Evolutionary conservation across 768 basidiomycete genomes (phyloP).

Genomic region (Calvatia gigantea): DNA sequence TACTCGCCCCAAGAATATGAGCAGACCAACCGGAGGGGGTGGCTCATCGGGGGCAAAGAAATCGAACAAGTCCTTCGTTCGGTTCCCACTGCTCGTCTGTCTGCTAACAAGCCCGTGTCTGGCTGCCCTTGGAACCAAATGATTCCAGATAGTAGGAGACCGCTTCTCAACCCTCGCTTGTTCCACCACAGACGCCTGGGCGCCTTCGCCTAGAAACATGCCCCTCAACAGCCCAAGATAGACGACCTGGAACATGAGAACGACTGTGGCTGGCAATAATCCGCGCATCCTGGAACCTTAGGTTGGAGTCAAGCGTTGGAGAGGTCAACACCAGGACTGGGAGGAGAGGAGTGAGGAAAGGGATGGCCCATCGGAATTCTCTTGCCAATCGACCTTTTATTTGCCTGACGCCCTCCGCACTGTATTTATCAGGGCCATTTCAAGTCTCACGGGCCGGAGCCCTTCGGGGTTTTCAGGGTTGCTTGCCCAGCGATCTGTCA

Average conservation of each 20-base stretch:
- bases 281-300: neutral
- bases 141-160: constrained; percentile 6
- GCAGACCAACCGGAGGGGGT: neutral
- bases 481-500: neutral
- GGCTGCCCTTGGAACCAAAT: neutral
- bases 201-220: neutral
- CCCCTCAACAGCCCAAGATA: neutral
- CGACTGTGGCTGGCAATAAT: neutral
- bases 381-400: neutral
- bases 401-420: neutral
- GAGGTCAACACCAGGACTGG: neutral
- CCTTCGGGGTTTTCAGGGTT: neutral
- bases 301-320: too few species aligned
- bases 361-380: neutral
- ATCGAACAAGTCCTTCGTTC: constrained; percentile 4
- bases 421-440: neutral
- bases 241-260: neutral
- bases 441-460: neutral
- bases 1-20: neutral
- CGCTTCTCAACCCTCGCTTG: neutral
- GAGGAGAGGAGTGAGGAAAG: neutral
- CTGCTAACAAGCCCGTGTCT: constrained; percentile 1
- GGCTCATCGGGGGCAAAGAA: neutral
- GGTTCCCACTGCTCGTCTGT: neutral
- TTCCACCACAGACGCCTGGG: neutral